phyloP scores from a whole-genome alignment of 1,284 basidiomycete genomes.

The Bondarzewia mesenterica region DNA sequence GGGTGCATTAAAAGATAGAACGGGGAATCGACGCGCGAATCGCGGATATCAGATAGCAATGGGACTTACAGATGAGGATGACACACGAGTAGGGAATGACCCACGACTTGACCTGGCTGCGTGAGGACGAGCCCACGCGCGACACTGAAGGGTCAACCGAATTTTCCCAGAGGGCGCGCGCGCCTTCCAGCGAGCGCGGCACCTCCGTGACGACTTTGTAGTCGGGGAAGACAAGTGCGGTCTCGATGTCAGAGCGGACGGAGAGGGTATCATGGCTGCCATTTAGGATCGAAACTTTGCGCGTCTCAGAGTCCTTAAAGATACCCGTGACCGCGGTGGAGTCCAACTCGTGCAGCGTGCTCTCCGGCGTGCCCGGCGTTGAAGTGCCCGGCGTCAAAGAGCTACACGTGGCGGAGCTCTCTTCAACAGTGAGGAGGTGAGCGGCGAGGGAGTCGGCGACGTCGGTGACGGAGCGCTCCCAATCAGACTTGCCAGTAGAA shows the following conservation, averaged over 20 bases:
- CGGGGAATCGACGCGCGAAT: background rate
- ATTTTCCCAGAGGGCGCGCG: slow-evolving; percentile 57
- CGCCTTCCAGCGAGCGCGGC: slow-evolving; percentile 53
- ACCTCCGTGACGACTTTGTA: slow-evolving; percentile 76
- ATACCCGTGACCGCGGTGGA: slow-evolving; percentile 35
- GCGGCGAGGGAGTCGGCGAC: slow-evolving; percentile 61
- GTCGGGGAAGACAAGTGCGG: slow-evolving; percentile 85
- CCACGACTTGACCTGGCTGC: slow-evolving; percentile 53
- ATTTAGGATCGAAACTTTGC: slow-evolving; percentile 68
- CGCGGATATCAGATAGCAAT: background rate
- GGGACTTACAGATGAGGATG: slow-evolving; percentile 70
- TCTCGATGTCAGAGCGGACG: slow-evolving; percentile 52
- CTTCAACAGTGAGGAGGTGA: slow-evolving; percentile 38
- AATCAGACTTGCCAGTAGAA: slow-evolving; percentile 83
- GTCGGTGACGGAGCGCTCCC: slow-evolving; percentile 71
- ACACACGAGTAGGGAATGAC: slow-evolving; percentile 69
- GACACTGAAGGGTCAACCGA: slow-evolving; percentile 52
- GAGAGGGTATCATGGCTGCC: slow-evolving; percentile 68
- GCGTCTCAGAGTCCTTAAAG: slow-evolving; percentile 45
- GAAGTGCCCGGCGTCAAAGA: slow-evolving; percentile 9
- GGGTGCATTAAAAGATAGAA: too few species aligned
- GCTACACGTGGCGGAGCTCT: slow-evolving; percentile 17
- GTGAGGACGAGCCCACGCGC: slow-evolving; percentile 31
- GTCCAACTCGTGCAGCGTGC: slow-evolving; percentile 7
- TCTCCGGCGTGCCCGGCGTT: slow-evolving; percentile 10